These are phyloP conservation scores for Ramichloridium luteum DNA, from an alignment of 2,329 filamentous ascomycete genomes.

Conservation along the genomic window DNA sequence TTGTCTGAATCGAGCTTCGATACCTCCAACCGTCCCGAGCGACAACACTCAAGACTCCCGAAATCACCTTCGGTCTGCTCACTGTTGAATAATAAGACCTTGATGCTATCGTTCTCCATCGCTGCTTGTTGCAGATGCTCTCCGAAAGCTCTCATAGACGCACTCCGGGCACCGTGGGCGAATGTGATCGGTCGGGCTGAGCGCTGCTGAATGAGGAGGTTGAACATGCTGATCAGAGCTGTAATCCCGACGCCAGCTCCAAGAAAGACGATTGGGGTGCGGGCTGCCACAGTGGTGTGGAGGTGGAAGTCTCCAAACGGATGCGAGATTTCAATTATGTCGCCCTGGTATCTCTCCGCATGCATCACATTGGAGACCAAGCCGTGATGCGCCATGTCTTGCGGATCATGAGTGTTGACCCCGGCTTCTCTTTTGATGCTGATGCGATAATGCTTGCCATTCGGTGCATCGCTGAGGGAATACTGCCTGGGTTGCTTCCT, in stretches of 20 bases:
- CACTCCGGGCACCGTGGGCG: slow-evolving; percentile 48
- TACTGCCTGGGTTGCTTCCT: slow-evolving; percentile 59
- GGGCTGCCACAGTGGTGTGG: slow-evolving; percentile 33
- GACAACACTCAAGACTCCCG: slow-evolving; percentile 46
- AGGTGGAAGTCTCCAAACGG: slow-evolving; percentile 51
- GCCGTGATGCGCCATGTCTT: slow-evolving; percentile 43
- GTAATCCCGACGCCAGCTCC: slow-evolving; percentile 59
- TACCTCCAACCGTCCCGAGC: slow-evolving; percentile 36
- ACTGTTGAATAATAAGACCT: slow-evolving; percentile 47
- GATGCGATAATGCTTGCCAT: slow-evolving; percentile 53
- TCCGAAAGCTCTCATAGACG: slow-evolving; percentile 44
- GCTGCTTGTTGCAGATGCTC: slow-evolving; percentile 36
- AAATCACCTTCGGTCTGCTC: slow-evolving; percentile 33
- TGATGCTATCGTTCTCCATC: slow-evolving; percentile 36
- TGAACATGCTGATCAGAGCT: slow-evolving; percentile 53
- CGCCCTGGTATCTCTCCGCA: slow-evolving; percentile 47
- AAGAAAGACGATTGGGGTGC: slow-evolving; percentile 50
- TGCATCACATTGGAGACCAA: slow-evolving; percentile 60
- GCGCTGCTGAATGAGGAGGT: slow-evolving; percentile 33
- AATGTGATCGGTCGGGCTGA: slow-evolving; percentile 44
- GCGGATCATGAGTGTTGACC: slow-evolving; percentile 34
- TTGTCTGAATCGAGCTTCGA: slow-evolving; percentile 44
- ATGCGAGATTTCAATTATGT: slow-evolving; percentile 53
- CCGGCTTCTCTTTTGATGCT: slow-evolving; percentile 57
- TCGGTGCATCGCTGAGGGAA: slow-evolving; percentile 55